Conservation (phyloP, 441 rosid species). For the Kokia cookei region DNA sequence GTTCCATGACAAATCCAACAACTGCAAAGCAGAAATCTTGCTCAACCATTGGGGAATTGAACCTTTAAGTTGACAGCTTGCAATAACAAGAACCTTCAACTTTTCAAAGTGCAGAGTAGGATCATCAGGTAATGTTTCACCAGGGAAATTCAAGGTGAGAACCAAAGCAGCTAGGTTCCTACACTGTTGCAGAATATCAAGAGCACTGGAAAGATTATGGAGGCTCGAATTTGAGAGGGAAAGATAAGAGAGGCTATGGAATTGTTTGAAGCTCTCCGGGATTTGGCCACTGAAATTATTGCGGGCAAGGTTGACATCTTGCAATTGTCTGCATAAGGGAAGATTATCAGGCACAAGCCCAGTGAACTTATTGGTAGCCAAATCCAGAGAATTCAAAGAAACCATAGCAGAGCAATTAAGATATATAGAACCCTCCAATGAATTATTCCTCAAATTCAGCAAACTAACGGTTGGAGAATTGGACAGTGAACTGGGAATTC, state of each 20-base stretch:
- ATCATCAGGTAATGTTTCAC: slow-evolving; percentile 50
- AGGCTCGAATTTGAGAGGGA: slow-evolving; percentile 62
- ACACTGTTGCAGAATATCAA: slow-evolving; percentile 56
- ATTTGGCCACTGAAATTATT: slow-evolving; percentile 56
- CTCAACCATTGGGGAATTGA: slow-evolving; percentile 57
- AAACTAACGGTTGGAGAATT: slow-evolving; percentile 41
- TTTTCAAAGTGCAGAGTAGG: slow-evolving; percentile 43
- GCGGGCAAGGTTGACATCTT: slow-evolving; percentile 55
- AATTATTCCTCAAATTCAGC: slow-evolving; percentile 74
- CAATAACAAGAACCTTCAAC: slow-evolving; percentile 58
- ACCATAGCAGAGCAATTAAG: slow-evolving; percentile 63
- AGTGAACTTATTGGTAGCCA: slow-evolving; percentile 50
- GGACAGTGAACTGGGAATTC: slow-evolving; percentile 55
- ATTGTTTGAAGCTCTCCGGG: slow-evolving; percentile 51
- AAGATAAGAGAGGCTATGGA: slow-evolving; percentile 52
- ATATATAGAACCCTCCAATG: slow-evolving; percentile 39
- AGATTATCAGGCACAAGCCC: slow-evolving; percentile 59
- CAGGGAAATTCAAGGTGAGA: slow-evolving; percentile 52
- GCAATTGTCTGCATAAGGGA: slow-evolving; percentile 46
- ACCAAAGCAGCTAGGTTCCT: slow-evolving; percentile 49
- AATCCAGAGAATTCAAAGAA: slow-evolving; percentile 54
- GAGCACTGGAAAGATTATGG: slow-evolving; percentile 42
- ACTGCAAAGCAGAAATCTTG: slow-evolving; percentile 36
- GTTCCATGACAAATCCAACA: slow-evolving; percentile 85
- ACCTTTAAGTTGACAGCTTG: slow-evolving; percentile 58